Evolutionary conservation across 345 rosid species (phyloP), one percentile per base, ranked within the genome.

Genomic region (Lagerstroemia speciosa): DNA sequence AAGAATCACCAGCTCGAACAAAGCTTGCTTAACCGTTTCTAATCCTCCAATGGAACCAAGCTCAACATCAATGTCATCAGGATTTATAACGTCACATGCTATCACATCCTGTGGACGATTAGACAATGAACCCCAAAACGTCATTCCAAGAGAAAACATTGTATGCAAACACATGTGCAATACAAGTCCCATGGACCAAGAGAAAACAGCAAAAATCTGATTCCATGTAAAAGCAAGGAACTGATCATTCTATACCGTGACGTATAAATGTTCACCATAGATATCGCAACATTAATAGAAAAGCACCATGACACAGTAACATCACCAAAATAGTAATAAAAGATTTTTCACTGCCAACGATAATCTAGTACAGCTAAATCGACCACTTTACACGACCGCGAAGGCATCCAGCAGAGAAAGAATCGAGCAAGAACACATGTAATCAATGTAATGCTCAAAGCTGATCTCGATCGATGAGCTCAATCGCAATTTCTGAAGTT

Each of bases 31-130:
- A 62, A 88, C 88, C 31, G 88, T 30, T 64, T 91, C 97, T 75
- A 94, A 71, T 40, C 98, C 96, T 72, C 99, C 98, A 75, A 94
- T 94, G 7, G 91, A 91, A 16, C 79, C 84, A 78, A 94, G 91
- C 79, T 94, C 90, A 64, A 94, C 99, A 68, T 94, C 93, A 67
- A 94, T 94, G 66, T 85, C 83, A 65, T 88, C 98, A 26, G 99
- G 99, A 71, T 94, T 94, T 63, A 94, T 84, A 34, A 94, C 97
- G 68, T 94, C 99, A 78, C 99, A 91, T 6, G 97, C 99, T 69
- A 94, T 89, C 40, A 94, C 91, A 84, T 94, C 99, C 99, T 91
- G 82, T 69, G 66, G 43, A 57, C 43, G 46, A 69, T 22, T 0
- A 26, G 73, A 27, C 8, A 20, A 34, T 58, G 31, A 40, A 61